Evolutionary conservation across 257 asterid species (phyloP).

Genomic region (Ligustrum vulgare): DNA sequence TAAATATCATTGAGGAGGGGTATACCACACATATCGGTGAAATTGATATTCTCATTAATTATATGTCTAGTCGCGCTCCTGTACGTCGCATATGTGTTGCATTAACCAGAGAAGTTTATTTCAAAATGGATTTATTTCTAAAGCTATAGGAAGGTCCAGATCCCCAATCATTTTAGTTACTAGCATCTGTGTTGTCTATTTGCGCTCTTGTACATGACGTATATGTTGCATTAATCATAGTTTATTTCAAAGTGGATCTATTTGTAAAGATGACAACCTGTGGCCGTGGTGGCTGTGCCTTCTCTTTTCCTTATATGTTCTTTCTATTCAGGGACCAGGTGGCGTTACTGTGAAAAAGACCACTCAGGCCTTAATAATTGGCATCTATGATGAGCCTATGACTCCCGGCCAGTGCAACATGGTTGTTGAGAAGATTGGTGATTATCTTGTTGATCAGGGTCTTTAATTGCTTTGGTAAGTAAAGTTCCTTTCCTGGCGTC

Average conservation of each 20-base stretch:
- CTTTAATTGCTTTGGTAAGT: slow-evolving; percentile 26
- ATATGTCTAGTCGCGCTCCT: neutral
- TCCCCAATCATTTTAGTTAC: neutral
- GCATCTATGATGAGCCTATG: slow-evolving; percentile 50
- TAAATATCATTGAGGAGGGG: too few species aligned
- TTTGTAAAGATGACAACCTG: neutral
- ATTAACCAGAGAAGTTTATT: neutral
- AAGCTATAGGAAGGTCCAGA: neutral
- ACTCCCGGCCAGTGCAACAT: slow-evolving; percentile 45
- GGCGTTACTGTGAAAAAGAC: slow-evolving; percentile 49
- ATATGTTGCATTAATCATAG: neutral
- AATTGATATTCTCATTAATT: too few species aligned
- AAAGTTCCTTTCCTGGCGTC: neutral
- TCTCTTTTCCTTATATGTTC: neutral
- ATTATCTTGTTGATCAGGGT: slow-evolving; percentile 42
- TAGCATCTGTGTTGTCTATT: neutral
- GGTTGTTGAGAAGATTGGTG: slow-evolving; percentile 54
- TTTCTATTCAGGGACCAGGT: slow-evolving; percentile 40
- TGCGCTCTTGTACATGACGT: neutral
- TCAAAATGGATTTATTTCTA: neutral
- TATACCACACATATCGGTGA: too few species aligned
- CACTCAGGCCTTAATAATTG: slow-evolving; percentile 33
- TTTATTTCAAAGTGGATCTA: neutral
- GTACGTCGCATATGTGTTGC: neutral
- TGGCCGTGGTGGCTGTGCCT: neutral